phyloP scores from a whole-genome alignment of 2,329 filamentous ascomycete genomes.

The Helminthosporium solani region DNA sequence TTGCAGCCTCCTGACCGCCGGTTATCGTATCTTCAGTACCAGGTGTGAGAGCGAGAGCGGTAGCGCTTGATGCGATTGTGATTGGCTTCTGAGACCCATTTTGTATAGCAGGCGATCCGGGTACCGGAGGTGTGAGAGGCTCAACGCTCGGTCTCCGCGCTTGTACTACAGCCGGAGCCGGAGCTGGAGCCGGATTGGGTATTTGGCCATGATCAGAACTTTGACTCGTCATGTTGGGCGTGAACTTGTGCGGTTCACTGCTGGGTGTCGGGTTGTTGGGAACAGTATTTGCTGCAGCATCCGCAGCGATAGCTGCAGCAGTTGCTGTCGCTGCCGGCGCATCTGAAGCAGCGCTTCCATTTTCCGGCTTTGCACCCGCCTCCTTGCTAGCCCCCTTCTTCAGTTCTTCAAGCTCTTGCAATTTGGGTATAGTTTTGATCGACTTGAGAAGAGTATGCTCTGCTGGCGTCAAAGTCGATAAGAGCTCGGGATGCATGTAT shows the following conservation, averaged over 20 bases:
- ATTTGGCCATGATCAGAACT: slow-evolving; percentile 6
- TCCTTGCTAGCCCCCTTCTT: slow-evolving; percentile 1
- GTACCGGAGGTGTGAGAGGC: slow-evolving; percentile 35
- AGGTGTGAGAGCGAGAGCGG: slow-evolving; percentile 10
- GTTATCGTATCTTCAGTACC: slow-evolving; percentile 15
- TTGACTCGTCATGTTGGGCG: slow-evolving; percentile 27
- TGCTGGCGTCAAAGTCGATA: slow-evolving; percentile 22
- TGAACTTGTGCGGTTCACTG: slow-evolving; percentile 28
- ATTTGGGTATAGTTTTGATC: slow-evolving; percentile 22
- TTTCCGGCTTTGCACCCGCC: background rate
- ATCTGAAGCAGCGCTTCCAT: background rate
- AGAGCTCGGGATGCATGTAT: slow-evolving; percentile 26
- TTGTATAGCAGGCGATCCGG: slow-evolving; percentile 35
- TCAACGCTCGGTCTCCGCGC: slow-evolving; percentile 38
- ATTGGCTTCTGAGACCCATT: slow-evolving; percentile 18
- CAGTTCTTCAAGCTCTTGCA: slow-evolving; percentile 3
- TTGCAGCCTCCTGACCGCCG: slow-evolving; percentile 11
- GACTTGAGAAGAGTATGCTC: slow-evolving; percentile 28
- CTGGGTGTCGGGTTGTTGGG: slow-evolving; percentile 6
- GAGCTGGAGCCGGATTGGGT: slow-evolving; percentile 10
- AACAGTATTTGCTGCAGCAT: slow-evolving; percentile 26
- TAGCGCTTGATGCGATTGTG: slow-evolving; percentile 2
- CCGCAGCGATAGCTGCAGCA: slow-evolving; percentile 38
- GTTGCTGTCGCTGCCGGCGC: slow-evolving; percentile 24
- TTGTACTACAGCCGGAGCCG: slow-evolving; percentile 13